Conservation (phyloP, 495 filamentous ascomycete genomes). For the Cercophora newfieldiana region DNA sequence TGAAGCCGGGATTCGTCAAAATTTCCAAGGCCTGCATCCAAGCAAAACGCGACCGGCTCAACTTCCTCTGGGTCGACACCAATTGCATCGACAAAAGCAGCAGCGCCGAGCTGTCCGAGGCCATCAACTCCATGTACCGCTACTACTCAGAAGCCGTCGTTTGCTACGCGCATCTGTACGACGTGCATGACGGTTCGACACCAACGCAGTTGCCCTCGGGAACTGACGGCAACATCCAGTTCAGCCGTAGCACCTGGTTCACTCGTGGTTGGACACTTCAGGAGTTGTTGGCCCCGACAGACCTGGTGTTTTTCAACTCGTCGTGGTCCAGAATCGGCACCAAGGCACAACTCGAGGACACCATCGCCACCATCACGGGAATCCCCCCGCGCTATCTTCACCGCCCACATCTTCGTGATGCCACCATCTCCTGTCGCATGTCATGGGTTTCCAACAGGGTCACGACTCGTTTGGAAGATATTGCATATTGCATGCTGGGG, state of each 20-base stretch:
- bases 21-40: conserved; percentile 29
- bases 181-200: background rate
- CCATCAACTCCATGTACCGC: conserved; percentile 19
- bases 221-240: background rate
- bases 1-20: conserved; percentile 32
- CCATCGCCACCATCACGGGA: background rate
- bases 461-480: conserved; percentile 12
- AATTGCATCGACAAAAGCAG: conserved; percentile 47
- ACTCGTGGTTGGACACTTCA: conserved; percentile 3
- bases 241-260: background rate
- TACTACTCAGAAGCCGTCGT: background rate
- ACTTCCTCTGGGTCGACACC: conserved; percentile 42
- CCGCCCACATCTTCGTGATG: background rate
- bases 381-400: background rate
- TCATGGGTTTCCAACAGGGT: conserved; percentile 2
- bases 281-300: background rate
- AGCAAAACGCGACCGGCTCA: conserved; percentile 17
- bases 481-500: conserved; percentile 10
- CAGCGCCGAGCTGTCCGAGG: conserved; percentile 43
- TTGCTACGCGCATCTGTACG: conserved; percentile 6
- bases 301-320: background rate
- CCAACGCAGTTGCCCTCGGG: background rate
- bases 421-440: conserved; percentile 6
- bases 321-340: background rate
- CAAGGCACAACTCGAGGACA: background rate